Conservation (phyloP, 176 grass and related monocot species). For the Lolium multiflorum region DNA sequence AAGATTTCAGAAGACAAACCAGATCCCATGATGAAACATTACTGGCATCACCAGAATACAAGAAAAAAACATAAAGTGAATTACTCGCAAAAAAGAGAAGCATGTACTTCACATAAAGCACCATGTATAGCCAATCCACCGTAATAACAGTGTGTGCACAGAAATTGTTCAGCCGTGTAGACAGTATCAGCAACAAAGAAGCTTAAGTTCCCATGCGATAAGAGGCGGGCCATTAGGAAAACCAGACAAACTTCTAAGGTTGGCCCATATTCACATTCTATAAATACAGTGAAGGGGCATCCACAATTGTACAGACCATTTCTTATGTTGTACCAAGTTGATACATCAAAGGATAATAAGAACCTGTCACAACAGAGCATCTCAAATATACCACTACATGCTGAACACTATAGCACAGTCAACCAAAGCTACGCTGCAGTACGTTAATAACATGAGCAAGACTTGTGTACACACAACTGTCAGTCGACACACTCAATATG, state of each 20-base stretch:
- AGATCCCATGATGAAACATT: not conserved
- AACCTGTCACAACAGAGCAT: conserved; percentile 22
- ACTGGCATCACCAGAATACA: not conserved
- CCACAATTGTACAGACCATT: not conserved
- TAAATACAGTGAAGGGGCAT: not conserved
- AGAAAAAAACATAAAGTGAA: conserved; percentile 22
- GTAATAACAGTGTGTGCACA: conserved; percentile 13
- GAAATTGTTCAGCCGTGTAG: not conserved
- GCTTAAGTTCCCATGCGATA: conserved; percentile 2
- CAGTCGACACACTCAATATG: not conserved
- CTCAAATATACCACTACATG: conserved; percentile 34
- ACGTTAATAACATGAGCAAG: conserved; percentile 21
- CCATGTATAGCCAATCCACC: conserved; percentile 16
- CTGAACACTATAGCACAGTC: conserved; percentile 13
- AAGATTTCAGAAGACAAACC: conserved; percentile 15
- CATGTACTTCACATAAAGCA: not conserved
- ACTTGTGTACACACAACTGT: conserved; percentile 15
- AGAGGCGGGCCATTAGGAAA: not conserved
- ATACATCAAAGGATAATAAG: conserved; percentile 23
- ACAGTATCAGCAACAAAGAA: conserved; percentile 19
- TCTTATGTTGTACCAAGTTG: not conserved
- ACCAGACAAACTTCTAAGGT: not conserved
- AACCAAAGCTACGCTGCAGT: not conserved
- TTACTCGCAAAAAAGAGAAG: not conserved
- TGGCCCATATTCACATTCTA: not conserved